Percentiles rank a stretch among this genome's conserved stretches.
These are phyloP conservation scores for Mortierella sp. DNA, from an alignment of 371 early-diverging fungal genomes.

Conservation along the genomic window DNA sequence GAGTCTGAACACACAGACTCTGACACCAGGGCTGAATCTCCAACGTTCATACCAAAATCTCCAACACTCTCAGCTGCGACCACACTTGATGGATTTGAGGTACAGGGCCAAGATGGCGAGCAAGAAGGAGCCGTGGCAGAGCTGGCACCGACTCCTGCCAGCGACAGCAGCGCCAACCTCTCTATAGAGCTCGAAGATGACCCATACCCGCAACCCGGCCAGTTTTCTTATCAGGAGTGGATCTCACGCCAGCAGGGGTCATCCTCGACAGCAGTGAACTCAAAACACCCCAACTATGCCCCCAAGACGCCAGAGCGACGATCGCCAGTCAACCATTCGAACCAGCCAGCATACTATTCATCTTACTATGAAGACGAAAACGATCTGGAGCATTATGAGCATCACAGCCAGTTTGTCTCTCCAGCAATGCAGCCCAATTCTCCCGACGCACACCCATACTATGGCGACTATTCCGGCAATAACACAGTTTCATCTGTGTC, in stretches of 20 bases:
- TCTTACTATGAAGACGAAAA: not conserved
- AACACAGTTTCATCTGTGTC: constrained; percentile 10
- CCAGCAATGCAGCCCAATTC: constrained; percentile 22
- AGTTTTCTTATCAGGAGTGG: not conserved
- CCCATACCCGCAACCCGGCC: not conserved
- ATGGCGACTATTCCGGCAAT: constrained; percentile 19
- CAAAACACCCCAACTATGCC: not conserved
- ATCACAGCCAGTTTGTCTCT: not conserved
- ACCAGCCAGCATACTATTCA: not conserved
- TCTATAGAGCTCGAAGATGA: not conserved
- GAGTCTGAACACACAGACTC: constrained; percentile 8
- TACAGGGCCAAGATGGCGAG: not conserved
- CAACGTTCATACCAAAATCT: constrained; percentile 3
- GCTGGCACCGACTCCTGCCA: not conserved
- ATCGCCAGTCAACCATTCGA: not conserved
- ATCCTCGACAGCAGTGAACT: not conserved
- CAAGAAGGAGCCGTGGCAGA: not conserved
- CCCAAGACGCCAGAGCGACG: not conserved
- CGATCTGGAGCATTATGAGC: not conserved
- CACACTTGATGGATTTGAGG: not conserved
- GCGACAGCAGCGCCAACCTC: not conserved
- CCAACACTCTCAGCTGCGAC: constrained; percentile 10
- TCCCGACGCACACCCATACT: constrained; percentile 14
- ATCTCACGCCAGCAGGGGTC: not conserved
- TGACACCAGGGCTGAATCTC: constrained; percentile 9